Conservation (phyloP, 2,329 filamentous ascomycete genomes). For the Pseudogymnoascus sp. region DNA sequence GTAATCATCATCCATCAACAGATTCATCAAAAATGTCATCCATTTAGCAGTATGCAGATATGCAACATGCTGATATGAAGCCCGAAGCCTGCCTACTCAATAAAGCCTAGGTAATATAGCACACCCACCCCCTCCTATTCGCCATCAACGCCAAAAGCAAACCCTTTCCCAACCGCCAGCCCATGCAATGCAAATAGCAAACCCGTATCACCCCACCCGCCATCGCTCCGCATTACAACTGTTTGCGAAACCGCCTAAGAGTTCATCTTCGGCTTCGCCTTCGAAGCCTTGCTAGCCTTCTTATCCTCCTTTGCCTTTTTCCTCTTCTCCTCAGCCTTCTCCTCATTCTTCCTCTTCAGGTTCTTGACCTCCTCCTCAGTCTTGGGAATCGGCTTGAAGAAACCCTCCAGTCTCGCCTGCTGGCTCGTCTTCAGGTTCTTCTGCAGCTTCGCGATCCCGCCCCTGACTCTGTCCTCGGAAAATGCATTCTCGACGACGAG, state of each 20-base stretch:
- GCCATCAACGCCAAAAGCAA: not conserved
- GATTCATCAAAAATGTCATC: not conserved
- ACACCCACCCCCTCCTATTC: not conserved
- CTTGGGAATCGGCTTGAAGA: slow-evolving; percentile 90
- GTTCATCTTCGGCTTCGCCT: slow-evolving; percentile 63
- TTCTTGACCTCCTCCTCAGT: slow-evolving; percentile 76
- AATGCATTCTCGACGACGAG: slow-evolving; percentile 93
- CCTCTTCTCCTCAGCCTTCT: slow-evolving; percentile 84
- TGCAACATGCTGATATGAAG: not conserved
- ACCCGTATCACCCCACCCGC: not conserved
- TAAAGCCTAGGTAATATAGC: not conserved
- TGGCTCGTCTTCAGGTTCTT: slow-evolving; percentile 90
- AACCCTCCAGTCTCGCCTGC: slow-evolving; percentile 86
- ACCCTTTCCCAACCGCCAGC: not conserved
- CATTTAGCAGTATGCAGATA: not conserved
- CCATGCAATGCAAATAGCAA: slow-evolving; percentile 6
- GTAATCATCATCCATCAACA: not conserved
- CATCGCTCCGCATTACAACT: slow-evolving; percentile 31
- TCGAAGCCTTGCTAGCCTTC: slow-evolving; percentile 88
- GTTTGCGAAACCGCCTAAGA: slow-evolving; percentile 29
- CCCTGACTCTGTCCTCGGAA: slow-evolving; percentile 85
- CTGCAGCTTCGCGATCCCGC: slow-evolving; percentile 65
- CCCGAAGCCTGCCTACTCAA: not conserved
- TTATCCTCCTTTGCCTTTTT: slow-evolving; percentile 92
- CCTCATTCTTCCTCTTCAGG: slow-evolving; percentile 88